Conservation (phyloP, 78 protist species). For the Planoprotostelium fungivorum region DNA sequence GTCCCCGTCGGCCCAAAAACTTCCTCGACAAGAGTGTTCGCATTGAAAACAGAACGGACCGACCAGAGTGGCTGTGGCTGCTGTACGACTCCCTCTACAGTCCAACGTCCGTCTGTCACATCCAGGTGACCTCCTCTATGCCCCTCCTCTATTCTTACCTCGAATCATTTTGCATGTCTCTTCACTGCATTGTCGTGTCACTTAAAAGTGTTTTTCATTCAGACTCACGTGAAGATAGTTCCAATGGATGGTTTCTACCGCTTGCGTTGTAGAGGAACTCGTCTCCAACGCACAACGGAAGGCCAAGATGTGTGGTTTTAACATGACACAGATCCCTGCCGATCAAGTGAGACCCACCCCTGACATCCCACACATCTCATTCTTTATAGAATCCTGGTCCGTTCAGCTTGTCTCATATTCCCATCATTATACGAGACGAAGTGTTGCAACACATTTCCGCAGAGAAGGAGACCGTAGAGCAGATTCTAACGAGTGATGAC, state of each 20-base stretch:
- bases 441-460: background rate
- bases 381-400: background rate
- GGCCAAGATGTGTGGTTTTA: slow-evolving; percentile 52
- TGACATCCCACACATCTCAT: background rate
- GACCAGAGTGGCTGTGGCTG: background rate
- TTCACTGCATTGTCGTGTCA: too few relatives aligned
- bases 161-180: too few relatives aligned
- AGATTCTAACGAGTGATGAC: background rate
- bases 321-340: slow-evolving; percentile 50
- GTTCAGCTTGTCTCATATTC: background rate
- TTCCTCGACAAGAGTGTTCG: background rate
- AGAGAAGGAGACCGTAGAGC: background rate
- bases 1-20: too few relatives aligned
- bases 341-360: slow-evolving; percentile 10
- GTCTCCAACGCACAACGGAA: slow-evolving; percentile 21
- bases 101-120: background rate
- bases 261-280: slow-evolving; percentile 66
- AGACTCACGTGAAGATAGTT: too few relatives aligned
- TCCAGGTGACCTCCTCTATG: background rate
- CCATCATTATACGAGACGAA: background rate
- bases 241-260: slow-evolving; percentile 66
- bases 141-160: too few relatives aligned
- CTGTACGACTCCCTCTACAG: background rate
- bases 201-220: too few relatives aligned
- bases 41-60: background rate